Percentiles rank a stretch among this genome's conserved stretches.
phyloP scores from a whole-genome alignment of 257 asterid species.

The Fraxinus excelsior region DNA sequence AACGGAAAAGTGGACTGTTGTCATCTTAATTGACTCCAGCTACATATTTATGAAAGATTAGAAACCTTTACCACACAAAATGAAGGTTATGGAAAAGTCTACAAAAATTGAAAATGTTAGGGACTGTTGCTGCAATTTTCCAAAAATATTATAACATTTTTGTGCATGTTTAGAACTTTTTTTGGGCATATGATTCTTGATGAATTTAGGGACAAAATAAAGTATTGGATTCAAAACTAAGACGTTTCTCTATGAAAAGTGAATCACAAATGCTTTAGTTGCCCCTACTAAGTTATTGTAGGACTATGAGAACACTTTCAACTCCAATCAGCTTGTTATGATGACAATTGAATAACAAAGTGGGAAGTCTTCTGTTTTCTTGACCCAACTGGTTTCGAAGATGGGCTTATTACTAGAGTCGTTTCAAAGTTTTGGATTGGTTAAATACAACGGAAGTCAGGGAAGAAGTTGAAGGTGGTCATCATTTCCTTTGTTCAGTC shows the following conservation, averaged over 20 bases:
- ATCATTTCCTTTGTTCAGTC: slow-evolving; percentile 64
- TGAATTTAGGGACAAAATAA: background rate
- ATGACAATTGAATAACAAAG: background rate
- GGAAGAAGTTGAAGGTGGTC: slow-evolving; percentile 29
- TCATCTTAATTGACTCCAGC: too few relatives aligned
- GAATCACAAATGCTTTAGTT: slow-evolving; percentile 1
- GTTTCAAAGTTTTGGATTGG: background rate
- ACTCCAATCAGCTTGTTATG: background rate
- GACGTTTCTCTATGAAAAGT: background rate
- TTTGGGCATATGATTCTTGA: background rate
- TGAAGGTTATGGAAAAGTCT: too few relatives aligned
- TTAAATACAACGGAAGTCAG: slow-evolving; percentile 19
- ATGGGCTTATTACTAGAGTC: background rate
- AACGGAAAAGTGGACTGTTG: too few relatives aligned
- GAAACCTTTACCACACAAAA: too few relatives aligned
- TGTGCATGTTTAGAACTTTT: background rate
- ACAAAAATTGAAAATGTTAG: too few relatives aligned
- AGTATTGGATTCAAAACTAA: background rate
- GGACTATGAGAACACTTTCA: slow-evolving; percentile 2
- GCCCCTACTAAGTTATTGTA: background rate
- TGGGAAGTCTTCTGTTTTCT: background rate
- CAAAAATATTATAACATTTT: background rate
- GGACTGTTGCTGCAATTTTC: too few relatives aligned
- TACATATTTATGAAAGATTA: too few relatives aligned
- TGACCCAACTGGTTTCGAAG: background rate